Percentiles rank a stretch among this genome's conserved stretches.
Conservation (phyloP, 2,329 filamentous ascomycete species). For the Nothopassalora personata region DNA sequence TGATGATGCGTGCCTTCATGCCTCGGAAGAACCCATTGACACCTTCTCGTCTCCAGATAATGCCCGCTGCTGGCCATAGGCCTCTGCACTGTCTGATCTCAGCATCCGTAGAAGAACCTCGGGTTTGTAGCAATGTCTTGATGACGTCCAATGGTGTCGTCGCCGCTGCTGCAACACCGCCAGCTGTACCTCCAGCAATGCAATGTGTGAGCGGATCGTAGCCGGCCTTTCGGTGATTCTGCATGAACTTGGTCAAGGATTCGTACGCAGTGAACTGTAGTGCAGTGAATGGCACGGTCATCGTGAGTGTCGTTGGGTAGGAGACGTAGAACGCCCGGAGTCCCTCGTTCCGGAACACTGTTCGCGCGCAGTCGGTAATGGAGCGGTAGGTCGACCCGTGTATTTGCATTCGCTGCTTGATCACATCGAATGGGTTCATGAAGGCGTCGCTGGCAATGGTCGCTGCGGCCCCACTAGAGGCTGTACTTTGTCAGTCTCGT, state of each 20-base stretch:
- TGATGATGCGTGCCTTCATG: conserved; percentile 82
- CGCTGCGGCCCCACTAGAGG: conserved; percentile 85
- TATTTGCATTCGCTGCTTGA: conserved; percentile 99
- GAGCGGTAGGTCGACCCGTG: conserved; percentile 90
- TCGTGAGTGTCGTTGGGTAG: conserved; percentile 93
- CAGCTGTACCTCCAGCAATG: conserved; percentile 82
- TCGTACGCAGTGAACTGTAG: conserved; percentile 98
- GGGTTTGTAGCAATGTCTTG: conserved; percentile 93
- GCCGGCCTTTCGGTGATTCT: conserved; percentile 48
- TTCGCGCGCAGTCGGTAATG: conserved; percentile 77
- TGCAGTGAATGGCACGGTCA: conserved; percentile 97
- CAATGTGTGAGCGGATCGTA: conserved; percentile 96
- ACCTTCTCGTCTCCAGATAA: conserved; percentile 80
- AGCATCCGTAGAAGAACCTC: conserved; percentile 72
- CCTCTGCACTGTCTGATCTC: conserved; percentile 84
- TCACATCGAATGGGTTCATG: conserved; percentile 99
- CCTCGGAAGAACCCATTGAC: conserved; percentile 87
- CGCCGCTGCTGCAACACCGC: conserved; percentile 85
- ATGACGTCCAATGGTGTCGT: conserved; percentile 97
- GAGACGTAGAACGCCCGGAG: conserved; percentile 94
- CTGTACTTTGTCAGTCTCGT: conserved; percentile 44
- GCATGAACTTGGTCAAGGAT: conserved; percentile 89
- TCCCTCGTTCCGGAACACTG: conserved; percentile 83
- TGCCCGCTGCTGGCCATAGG: conserved; percentile 68
- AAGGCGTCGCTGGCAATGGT: conserved; percentile 96